phyloP scores from a whole-genome alignment of 306 rosid species.

The Prunus mira region DNA sequence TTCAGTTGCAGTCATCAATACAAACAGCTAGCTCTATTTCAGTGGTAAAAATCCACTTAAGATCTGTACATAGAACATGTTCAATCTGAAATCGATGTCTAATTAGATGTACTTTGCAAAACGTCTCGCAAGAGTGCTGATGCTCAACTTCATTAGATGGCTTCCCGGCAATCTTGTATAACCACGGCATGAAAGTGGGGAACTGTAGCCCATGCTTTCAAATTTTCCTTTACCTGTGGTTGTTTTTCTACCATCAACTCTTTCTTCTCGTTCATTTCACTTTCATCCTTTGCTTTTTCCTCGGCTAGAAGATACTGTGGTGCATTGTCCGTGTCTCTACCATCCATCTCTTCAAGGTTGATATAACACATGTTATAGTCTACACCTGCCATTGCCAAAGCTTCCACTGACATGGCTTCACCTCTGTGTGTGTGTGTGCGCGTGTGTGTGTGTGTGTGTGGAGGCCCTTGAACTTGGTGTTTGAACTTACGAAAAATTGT shows the following conservation, averaged over 20 bases:
- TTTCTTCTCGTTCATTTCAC: constrained; percentile 18
- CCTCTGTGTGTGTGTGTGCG: background rate
- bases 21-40: background rate
- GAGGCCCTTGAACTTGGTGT: background rate
- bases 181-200: background rate
- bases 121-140: background rate
- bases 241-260: constrained; percentile 14
- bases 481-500: background rate
- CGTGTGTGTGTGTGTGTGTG: background rate
- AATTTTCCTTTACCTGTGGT: background rate
- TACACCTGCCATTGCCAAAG: constrained; percentile 46
- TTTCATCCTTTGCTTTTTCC: background rate
- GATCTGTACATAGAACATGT: background rate
- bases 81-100: background rate
- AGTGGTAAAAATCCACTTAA: background rate
- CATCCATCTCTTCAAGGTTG: constrained; percentile 24
- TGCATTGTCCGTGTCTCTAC: background rate
- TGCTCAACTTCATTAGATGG: background rate
- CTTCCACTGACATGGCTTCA: constrained; percentile 33
- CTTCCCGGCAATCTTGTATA: background rate
- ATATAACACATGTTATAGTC: constrained; percentile 15
- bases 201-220: constrained; percentile 3
- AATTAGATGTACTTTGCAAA: background rate
- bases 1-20: background rate
- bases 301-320: constrained; percentile 26